These are phyloP conservation scores for Dichomitus squalens DNA, from an alignment of 1,284 basidiomycete species.

Conservation along the genomic window DNA sequence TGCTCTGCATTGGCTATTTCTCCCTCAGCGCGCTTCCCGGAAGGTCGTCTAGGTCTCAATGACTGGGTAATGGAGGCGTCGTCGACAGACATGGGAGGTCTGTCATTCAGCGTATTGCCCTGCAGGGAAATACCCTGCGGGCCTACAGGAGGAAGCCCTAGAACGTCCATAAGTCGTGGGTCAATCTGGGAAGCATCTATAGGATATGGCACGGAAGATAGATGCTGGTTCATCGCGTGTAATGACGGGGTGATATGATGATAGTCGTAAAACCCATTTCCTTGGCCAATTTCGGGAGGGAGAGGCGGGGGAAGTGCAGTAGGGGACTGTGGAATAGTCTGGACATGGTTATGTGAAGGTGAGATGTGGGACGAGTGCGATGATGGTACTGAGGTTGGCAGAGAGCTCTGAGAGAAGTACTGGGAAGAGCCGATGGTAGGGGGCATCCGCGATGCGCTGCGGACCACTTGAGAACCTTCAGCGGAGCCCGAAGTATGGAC, in stretches of 20 bases:
- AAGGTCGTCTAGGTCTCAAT: slow-evolving; percentile 2
- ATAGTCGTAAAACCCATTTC: not conserved
- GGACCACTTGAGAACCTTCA: not conserved
- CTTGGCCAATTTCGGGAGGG: not conserved
- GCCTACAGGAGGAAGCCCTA: not conserved
- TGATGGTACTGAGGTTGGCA: not conserved
- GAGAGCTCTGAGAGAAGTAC: not conserved
- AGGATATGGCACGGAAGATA: not conserved
- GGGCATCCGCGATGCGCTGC: slow-evolving; percentile 9
- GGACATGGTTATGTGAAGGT: not conserved
- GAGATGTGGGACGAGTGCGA: not conserved
- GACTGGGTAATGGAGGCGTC: not conserved
- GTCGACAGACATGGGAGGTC: not conserved
- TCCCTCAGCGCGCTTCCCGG: slow-evolving; percentile 2
- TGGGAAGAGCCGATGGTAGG: slow-evolving; percentile 15
- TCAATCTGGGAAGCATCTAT: slow-evolving; percentile 29
- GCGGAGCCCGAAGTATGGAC: not conserved
- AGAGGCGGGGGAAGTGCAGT: not conserved
- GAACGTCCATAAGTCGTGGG: slow-evolving; percentile 24
- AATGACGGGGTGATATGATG: slow-evolving; percentile 3
- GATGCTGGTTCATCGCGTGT: not conserved
- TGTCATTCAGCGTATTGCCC: not conserved
- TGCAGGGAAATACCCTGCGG: not conserved
- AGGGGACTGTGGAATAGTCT: not conserved
- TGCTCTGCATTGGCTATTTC: not conserved